phyloP scores from a whole-genome alignment of 192 early-diverging fungal species.

The Coemansia sp. region DNA sequence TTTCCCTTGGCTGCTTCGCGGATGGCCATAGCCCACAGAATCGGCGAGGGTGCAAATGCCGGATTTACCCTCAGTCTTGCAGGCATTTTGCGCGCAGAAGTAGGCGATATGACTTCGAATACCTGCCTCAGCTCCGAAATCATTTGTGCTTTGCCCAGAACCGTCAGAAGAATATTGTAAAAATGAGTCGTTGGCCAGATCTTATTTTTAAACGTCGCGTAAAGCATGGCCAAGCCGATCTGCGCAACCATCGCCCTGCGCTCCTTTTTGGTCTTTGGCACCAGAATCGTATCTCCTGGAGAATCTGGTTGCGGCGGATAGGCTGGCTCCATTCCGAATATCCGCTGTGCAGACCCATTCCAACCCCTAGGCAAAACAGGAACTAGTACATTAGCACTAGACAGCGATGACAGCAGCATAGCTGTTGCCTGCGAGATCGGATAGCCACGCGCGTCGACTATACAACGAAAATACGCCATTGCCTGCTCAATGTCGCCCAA shows the following conservation, averaged over 20 bases:
- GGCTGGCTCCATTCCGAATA: constrained; percentile 27
- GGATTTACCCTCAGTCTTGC: constrained; percentile 19
- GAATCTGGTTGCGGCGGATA: constrained; percentile 32
- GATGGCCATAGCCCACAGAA: constrained; percentile 37
- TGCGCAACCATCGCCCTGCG: constrained; percentile 27
- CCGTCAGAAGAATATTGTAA: constrained; percentile 24
- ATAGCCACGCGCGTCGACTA: constrained; percentile 24
- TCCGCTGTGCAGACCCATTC: background rate
- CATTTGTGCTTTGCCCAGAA: constrained; percentile 22
- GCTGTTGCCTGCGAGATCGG: constrained; percentile 23
- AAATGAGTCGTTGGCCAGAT: constrained; percentile 31
- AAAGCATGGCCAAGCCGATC: constrained; percentile 43
- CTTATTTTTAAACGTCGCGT: constrained; percentile 19
- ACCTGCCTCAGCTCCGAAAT: constrained; percentile 21
- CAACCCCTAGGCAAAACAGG: constrained; percentile 25
- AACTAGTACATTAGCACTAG: constrained; percentile 7
- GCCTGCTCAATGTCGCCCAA: constrained; percentile 39
- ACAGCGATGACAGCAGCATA: constrained; percentile 16
- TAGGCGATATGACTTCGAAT: constrained; percentile 36
- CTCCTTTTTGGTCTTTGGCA: constrained; percentile 4
- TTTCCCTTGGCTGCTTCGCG: constrained; percentile 17
- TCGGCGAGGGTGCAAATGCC: constrained; percentile 26
- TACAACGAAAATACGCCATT: constrained; percentile 23
- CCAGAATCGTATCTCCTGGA: constrained; percentile 22
- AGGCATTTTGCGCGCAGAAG: constrained; percentile 26